These are phyloP conservation scores for Colletotrichum sp. DNA, from an alignment of 2,329 filamentous ascomycete genomes.

Conservation along the genomic window DNA sequence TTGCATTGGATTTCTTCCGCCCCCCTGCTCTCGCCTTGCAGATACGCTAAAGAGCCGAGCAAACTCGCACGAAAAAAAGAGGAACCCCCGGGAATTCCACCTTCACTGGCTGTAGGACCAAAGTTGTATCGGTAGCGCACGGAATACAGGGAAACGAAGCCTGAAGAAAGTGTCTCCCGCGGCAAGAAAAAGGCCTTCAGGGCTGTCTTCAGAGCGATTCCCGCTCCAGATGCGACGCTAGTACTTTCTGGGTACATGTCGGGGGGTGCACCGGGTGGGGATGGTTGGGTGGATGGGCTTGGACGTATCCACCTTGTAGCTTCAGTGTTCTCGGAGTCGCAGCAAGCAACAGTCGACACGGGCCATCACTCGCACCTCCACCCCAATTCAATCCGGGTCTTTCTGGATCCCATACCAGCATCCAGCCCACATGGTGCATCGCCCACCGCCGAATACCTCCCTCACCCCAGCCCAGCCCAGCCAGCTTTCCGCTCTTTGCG, in stretches of 20 bases:
- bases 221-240: constrained; percentile 6
- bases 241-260: background rate
- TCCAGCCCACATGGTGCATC: constrained; percentile 16
- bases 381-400: background rate
- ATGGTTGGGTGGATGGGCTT: background rate
- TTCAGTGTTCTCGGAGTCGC: background rate
- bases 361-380: background rate
- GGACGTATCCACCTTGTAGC: background rate
- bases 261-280: background rate
- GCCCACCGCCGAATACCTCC: constrained; percentile 13
- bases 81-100: background rate
- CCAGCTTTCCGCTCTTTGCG: constrained; percentile 11
- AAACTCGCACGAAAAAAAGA: background rate
- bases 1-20: background rate
- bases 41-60: constrained; percentile 11
- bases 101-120: background rate
- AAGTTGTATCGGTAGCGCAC: background rate
- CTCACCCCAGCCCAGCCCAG: background rate
- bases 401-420: background rate
- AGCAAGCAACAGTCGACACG: constrained; percentile 7
- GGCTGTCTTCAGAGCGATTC: background rate
- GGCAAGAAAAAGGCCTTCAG: constrained; percentile 16
- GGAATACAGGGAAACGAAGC: background rate
- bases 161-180: background rate
- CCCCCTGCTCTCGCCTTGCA: background rate